A percentile compares a stretch with the other conserved stretches of the same genome.
These are phyloP conservation scores for Morella rubra DNA, from an alignment of 306 rosid species.

Conservation along the genomic window DNA sequence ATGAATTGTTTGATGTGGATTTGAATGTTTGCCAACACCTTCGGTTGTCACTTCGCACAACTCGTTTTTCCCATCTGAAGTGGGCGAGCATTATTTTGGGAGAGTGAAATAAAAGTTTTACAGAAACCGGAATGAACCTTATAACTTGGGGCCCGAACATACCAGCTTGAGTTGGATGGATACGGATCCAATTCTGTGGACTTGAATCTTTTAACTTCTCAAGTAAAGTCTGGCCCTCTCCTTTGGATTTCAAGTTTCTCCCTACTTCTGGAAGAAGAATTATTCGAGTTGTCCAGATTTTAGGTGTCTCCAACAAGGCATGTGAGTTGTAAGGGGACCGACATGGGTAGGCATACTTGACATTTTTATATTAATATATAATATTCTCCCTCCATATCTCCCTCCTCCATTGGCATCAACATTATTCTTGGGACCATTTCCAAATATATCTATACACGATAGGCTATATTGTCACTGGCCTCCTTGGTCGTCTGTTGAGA, in stretches of 20 bases:
- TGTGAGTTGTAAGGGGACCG: slow-evolving; percentile 52
- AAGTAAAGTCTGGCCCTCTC: slow-evolving; percentile 7
- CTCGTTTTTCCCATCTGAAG: background rate
- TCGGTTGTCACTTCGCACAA: background rate
- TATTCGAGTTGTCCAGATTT: slow-evolving; percentile 25
- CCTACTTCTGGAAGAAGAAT: slow-evolving; percentile 15
- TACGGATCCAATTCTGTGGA: slow-evolving; percentile 18
- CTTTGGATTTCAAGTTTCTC: slow-evolving; percentile 2
- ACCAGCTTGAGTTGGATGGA: background rate
- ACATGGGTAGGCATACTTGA: slow-evolving; percentile 45
- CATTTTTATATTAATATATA: slow-evolving; percentile 29
- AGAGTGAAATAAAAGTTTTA: background rate
- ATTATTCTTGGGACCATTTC: slow-evolving; percentile 41
- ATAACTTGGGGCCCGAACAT: background rate
- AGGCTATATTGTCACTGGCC: background rate
- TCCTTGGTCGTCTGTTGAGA: background rate
- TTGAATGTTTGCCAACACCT: background rate
- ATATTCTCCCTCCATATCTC: too few species aligned
- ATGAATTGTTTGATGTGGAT: background rate
- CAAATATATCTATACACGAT: background rate
- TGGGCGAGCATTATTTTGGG: background rate
- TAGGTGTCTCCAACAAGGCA: slow-evolving; percentile 32
- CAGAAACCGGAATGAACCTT: too few species aligned
- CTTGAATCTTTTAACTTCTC: slow-evolving; percentile 7
- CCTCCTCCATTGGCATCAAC: slow-evolving; percentile 35